Evolutionary conservation across 768 basidiomycete species (phyloP).

Genomic region (Amanita rubescens): DNA sequence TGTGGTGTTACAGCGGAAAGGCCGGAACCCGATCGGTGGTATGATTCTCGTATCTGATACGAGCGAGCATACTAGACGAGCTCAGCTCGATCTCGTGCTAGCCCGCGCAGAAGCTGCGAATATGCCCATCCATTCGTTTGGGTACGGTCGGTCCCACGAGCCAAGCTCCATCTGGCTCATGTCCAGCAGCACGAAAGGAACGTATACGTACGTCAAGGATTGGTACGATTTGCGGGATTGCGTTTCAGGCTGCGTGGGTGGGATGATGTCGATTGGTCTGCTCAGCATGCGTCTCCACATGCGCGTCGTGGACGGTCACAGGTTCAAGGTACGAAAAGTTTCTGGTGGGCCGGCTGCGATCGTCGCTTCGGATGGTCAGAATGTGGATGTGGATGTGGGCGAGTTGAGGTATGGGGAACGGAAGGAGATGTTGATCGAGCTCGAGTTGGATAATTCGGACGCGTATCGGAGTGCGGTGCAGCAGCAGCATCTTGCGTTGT

Average conservation of each 20-base stretch:
- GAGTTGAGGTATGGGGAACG: slow-evolving; percentile 94
- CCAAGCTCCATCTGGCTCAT: slow-evolving; percentile 98
- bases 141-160: slow-evolving; percentile 95
- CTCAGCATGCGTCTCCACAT: slow-evolving; percentile 94
- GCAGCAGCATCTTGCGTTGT: slow-evolving; percentile 12
- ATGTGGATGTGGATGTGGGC: slow-evolving; percentile 92
- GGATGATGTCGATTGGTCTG: slow-evolving; percentile 93
- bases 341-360: slow-evolving; percentile 85
- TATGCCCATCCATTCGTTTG: slow-evolving; percentile 94
- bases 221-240: slow-evolving; percentile 95
- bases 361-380: slow-evolving; percentile 84
- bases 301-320: slow-evolving; percentile 82
- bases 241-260: slow-evolving; percentile 90
- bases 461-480: slow-evolving; percentile 30
- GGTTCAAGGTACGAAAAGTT: slow-evolving; percentile 92
- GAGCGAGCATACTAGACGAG: slow-evolving; percentile 83
- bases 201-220: slow-evolving; percentile 96
- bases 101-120: slow-evolving; percentile 96
- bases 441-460: slow-evolving; percentile 83
- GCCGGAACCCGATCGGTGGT: slow-evolving; percentile 83
- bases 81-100: slow-evolving; percentile 97
- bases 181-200: slow-evolving; percentile 96
- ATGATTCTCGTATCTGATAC: slow-evolving; percentile 93
- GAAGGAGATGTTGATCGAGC: slow-evolving; percentile 95
- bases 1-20: slow-evolving; percentile 89